These are phyloP conservation scores for Oxalis stricta DNA, from an alignment of 441 rosid species.

Conservation along the genomic window DNA sequence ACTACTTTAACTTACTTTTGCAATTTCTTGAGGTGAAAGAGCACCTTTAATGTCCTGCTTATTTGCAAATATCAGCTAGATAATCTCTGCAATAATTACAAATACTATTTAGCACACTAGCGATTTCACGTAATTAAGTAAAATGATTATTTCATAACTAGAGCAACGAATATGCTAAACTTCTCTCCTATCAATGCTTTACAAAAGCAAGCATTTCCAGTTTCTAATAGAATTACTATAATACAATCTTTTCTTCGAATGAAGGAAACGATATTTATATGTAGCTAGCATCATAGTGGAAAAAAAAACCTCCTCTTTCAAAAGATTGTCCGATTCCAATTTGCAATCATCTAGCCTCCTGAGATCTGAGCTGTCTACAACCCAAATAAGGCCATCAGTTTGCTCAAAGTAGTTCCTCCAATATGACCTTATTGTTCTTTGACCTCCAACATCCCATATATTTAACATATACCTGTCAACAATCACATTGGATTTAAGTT, in stretches of 20 bases:
- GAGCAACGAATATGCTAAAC: no score
- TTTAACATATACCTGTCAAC: slow-evolving; percentile 65
- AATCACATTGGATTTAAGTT: no score
- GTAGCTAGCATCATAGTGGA: background rate
- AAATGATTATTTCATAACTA: no score
- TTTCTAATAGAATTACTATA: no score
- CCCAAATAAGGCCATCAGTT: slow-evolving; percentile 97
- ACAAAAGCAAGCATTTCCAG: background rate
- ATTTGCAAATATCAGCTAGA: slow-evolving; percentile 76
- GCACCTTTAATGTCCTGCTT: slow-evolving; percentile 91
- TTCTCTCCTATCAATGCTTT: no score
- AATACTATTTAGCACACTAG: background rate
- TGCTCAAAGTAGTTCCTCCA: slow-evolving; percentile 99
- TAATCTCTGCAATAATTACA: slow-evolving; percentile 47
- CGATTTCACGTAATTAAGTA: no score
- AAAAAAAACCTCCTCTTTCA: slow-evolving; percentile 76
- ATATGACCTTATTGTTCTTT: slow-evolving; percentile 85
- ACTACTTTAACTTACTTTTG: slow-evolving; percentile 49
- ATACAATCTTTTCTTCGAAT: background rate
- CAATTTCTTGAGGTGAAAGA: slow-evolving; percentile 70
- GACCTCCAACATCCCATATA: slow-evolving; percentile 97
- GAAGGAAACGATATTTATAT: background rate
- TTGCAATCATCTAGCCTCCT: slow-evolving; percentile 90
- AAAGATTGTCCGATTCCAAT: slow-evolving; percentile 80
- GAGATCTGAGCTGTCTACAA: slow-evolving; percentile 89